Conservation (phyloP, 139 green algal genomes). For the Pleodorina starrii region DNA sequence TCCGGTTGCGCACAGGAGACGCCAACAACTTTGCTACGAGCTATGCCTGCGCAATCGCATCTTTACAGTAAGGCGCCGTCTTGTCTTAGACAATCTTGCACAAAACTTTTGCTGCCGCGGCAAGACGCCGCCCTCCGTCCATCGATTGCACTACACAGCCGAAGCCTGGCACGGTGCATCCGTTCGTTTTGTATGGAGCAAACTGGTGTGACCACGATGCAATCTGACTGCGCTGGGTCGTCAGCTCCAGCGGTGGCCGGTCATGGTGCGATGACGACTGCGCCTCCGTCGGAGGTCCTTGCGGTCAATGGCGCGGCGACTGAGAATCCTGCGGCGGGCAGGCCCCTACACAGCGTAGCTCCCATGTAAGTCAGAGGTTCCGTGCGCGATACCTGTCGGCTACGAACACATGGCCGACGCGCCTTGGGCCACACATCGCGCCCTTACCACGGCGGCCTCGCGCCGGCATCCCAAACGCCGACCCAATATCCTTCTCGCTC, state of each 20-base stretch:
- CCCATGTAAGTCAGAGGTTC: constrained; percentile 86
- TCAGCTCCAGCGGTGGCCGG: neutral
- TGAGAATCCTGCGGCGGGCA: neutral
- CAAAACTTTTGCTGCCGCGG: neutral
- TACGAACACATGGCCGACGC: too few species aligned
- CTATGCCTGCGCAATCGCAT: neutral
- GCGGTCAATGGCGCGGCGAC: neutral
- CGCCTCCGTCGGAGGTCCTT: neutral
- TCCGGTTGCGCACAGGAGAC: too few species aligned
- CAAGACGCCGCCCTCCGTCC: neutral
- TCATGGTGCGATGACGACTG: neutral
- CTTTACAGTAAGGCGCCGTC: neutral
- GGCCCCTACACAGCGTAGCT: constrained; percentile 82
- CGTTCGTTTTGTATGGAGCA: neutral
- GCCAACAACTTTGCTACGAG: too few species aligned
- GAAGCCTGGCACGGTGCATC: neutral
- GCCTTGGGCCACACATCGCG: too few species aligned
- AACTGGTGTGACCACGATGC: neutral
- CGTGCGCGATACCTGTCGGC: too few species aligned
- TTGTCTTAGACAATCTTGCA: neutral
- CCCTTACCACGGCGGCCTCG: too few species aligned
- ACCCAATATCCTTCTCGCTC: neutral
- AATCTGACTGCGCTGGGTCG: neutral
- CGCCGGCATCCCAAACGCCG: too few species aligned
- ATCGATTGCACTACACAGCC: neutral